Conservation (phyloP, 495 filamentous ascomycete species). For the Penicillium salamii region DNA sequence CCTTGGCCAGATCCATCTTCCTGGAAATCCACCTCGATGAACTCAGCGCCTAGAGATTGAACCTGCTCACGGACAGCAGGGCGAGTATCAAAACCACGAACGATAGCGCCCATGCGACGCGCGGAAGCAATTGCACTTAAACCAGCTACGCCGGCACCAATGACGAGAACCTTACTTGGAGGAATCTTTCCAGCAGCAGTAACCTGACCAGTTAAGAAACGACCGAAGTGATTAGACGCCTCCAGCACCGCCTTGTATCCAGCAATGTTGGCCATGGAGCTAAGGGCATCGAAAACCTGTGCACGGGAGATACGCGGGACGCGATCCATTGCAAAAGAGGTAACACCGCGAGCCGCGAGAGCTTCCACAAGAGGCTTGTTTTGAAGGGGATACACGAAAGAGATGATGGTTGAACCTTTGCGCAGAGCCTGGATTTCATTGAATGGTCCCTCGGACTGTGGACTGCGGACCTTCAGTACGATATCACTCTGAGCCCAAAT, state of each 20-base stretch:
- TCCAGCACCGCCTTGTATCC: constrained; percentile 83
- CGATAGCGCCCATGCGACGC: constrained; percentile 76
- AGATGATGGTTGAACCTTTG: constrained; percentile 66
- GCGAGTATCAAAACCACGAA: constrained; percentile 79
- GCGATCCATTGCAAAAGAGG: constrained; percentile 79
- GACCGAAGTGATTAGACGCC: constrained; percentile 77
- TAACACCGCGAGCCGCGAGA: constrained; percentile 60
- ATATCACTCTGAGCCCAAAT: constrained; percentile 72
- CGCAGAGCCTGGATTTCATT: constrained; percentile 60
- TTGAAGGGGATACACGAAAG: constrained; percentile 72
- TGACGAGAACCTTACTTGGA: constrained; percentile 77
- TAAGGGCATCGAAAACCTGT: constrained; percentile 70
- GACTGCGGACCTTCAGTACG: constrained; percentile 73
- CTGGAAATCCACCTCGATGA: constrained; percentile 78
- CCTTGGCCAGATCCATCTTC: constrained; percentile 80
- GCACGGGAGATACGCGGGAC: constrained; percentile 80
- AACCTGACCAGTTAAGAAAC: constrained; percentile 78
- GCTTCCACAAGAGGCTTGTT: constrained; percentile 67
- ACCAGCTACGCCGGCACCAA: constrained; percentile 79
- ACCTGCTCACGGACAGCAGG: constrained; percentile 78
- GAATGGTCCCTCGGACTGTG: constrained; percentile 47
- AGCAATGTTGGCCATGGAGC: constrained; percentile 85
- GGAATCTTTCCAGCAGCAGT: constrained; percentile 82
- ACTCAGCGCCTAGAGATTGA: constrained; percentile 79
- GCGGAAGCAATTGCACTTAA: constrained; percentile 79